Percentiles rank a stretch among this genome's conserved stretches.
Evolutionary conservation across 2,329 filamentous ascomycete genomes (phyloP).

Genomic region (Diplodia scrobiculata): DNA sequence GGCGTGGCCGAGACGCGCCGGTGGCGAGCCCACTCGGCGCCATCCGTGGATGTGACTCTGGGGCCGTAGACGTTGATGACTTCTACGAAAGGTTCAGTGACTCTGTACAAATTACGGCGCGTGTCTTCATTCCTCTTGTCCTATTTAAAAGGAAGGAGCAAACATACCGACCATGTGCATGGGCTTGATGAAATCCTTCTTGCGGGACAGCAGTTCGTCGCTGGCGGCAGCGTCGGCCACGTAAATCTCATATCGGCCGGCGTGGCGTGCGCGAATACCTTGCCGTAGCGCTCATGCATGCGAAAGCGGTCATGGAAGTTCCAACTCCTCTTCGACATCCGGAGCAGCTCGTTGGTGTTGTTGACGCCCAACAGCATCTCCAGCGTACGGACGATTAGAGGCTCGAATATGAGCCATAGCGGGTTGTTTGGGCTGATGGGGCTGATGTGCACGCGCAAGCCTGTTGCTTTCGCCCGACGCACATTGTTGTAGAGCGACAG

Average conservation of each 20-base stretch:
- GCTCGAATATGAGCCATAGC: conserved; percentile 6
- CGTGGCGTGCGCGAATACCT: conserved; percentile 31
- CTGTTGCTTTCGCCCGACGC: neutral
- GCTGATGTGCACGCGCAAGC: conserved; percentile 9
- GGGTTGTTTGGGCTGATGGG: conserved; percentile 9
- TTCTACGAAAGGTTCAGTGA: conserved; percentile 1
- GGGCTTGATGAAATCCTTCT: conserved; percentile 17
- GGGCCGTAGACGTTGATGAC: conserved; percentile 23
- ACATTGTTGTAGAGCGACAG: conserved; percentile 11
- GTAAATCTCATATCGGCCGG: conserved; percentile 31
- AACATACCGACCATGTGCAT: conserved; percentile 19
- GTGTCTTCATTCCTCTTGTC: neutral
- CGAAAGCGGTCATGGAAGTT: conserved; percentile 31
- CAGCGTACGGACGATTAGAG: neutral
- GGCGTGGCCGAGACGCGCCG: conserved; percentile 35
- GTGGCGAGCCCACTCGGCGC: conserved; percentile 37
- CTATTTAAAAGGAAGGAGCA: no score
- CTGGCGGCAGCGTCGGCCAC: conserved; percentile 30
- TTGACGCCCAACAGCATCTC: neutral
- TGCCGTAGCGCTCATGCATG: conserved; percentile 31
- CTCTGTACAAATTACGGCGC: neutral
- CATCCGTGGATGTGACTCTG: conserved; percentile 19
- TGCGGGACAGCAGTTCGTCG: conserved; percentile 30
- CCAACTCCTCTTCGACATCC: conserved; percentile 22
- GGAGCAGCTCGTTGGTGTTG: neutral